These are phyloP conservation scores for Fusarium bulbicola DNA, from an alignment of 2,329 filamentous ascomycete species.

Conservation along the genomic window DNA sequence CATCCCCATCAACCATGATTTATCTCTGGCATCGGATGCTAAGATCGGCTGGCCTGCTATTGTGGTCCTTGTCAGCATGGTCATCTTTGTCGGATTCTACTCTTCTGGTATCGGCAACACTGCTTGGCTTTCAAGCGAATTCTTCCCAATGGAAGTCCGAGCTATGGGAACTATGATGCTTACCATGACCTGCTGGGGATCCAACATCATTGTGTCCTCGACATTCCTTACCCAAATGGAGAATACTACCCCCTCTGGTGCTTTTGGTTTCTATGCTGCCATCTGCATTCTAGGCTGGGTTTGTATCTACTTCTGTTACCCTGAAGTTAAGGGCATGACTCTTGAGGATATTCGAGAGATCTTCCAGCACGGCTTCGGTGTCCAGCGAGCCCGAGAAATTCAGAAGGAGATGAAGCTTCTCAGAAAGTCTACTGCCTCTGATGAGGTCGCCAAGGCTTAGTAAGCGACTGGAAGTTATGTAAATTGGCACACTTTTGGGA, in stretches of 20 bases:
- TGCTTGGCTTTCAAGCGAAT: constrained; percentile 57
- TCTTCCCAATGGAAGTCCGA: constrained; percentile 58
- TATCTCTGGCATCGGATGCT: constrained; percentile 49
- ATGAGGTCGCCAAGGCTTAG: constrained; percentile 17
- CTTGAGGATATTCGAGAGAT: constrained; percentile 63
- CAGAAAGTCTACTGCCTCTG: neutral
- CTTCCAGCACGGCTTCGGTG: constrained; percentile 59
- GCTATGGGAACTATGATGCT: constrained; percentile 59
- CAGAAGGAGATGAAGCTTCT: constrained; percentile 46
- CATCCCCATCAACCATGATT: constrained; percentile 53
- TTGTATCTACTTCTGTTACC: constrained; percentile 59
- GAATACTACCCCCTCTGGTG: constrained; percentile 57
- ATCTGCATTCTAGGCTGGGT: constrained; percentile 57
- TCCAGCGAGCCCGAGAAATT: constrained; percentile 51
- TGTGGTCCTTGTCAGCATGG: constrained; percentile 52
- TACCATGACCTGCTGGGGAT: constrained; percentile 57
- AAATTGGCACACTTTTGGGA: neutral
- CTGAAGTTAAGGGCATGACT: constrained; percentile 64
- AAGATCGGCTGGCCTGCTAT: constrained; percentile 48
- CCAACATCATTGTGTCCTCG: constrained; percentile 59
- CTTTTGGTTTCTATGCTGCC: constrained; percentile 61
- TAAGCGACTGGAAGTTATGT: neutral
- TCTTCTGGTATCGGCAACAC: constrained; percentile 56
- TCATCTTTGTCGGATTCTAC: constrained; percentile 48
- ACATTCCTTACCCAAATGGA: constrained; percentile 60